Evolutionary conservation across 2,329 filamentous ascomycete genomes (phyloP).

Genomic region (Trichoderma harzianum): DNA sequence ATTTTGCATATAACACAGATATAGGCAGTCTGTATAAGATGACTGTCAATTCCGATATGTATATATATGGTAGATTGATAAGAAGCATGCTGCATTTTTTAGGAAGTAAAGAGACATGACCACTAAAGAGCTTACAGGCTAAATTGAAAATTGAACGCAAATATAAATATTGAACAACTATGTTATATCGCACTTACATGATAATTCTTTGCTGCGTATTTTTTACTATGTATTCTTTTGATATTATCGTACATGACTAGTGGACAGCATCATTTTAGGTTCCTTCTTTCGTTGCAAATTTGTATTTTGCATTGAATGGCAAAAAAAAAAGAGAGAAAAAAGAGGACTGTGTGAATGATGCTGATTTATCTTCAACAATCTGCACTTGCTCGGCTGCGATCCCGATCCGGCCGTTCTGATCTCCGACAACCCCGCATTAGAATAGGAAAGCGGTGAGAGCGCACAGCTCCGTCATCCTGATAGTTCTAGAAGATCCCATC

Average conservation of each 20-base stretch:
- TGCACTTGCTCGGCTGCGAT: background rate
- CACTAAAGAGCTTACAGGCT: background rate
- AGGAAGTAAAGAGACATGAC: background rate
- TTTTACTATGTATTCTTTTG: background rate
- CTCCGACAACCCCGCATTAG: constrained; percentile 29
- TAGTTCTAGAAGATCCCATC: constrained; percentile 38
- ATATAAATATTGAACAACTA: background rate
- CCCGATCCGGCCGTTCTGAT: background rate
- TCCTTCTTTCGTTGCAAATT: background rate
- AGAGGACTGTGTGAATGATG: background rate
- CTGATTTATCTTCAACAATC: background rate
- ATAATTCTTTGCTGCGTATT: background rate
- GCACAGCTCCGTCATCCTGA: constrained; percentile 27
- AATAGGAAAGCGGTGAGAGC: constrained; percentile 36
- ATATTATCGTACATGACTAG: background rate
- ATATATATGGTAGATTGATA: background rate
- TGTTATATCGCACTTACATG: background rate
- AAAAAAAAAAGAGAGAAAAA: background rate
- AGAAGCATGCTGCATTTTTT: background rate
- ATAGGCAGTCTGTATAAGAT: background rate
- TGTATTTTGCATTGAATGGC: background rate
- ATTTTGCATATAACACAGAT: background rate
- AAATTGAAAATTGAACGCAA: background rate
- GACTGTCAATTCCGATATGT: background rate
- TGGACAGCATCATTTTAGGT: background rate